phyloP scores from a whole-genome alignment of 805 yeast species.

The Clavispora fructus region DNA sequence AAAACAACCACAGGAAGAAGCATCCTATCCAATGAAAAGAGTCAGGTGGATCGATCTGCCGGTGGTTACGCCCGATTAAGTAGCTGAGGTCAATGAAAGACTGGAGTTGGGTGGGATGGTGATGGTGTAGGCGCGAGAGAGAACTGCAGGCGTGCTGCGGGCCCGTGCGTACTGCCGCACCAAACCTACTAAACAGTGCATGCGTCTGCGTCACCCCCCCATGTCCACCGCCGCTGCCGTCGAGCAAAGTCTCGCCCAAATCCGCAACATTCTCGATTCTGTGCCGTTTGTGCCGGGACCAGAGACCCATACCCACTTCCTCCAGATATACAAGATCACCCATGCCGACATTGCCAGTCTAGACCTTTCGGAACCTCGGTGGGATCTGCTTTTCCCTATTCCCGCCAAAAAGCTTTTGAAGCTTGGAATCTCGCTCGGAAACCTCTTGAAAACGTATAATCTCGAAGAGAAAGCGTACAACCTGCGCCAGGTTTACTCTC shows the following conservation, averaged over 20 bases:
- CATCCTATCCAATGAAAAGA: slow-evolving; percentile 1
- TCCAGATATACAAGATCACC: slow-evolving; percentile 27
- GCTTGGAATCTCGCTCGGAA: slow-evolving; percentile 39
- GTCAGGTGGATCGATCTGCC: too few species aligned
- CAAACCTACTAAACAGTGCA: neutral
- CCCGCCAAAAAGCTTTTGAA: slow-evolving; percentile 34
- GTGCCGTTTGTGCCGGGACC: slow-evolving; percentile 28
- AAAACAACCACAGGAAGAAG: slow-evolving; percentile 5
- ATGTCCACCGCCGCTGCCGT: slow-evolving; percentile 14
- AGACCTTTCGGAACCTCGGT: slow-evolving; percentile 13
- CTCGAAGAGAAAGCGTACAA: slow-evolving; percentile 27
- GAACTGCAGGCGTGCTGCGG: neutral
- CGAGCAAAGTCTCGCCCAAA: slow-evolving; percentile 21
- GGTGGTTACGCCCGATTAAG: too few species aligned
- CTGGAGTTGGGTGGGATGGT: neutral
- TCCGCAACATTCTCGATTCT: slow-evolving; percentile 24
- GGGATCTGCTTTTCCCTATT: slow-evolving; percentile 23
- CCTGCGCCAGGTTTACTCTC: slow-evolving; percentile 19
- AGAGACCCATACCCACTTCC: slow-evolving; percentile 17
- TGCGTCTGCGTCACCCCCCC: neutral
- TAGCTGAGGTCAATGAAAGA: neutral
- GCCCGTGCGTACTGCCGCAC: neutral
- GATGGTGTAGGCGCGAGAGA: neutral
- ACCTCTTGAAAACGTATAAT: slow-evolving; percentile 31
- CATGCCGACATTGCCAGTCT: slow-evolving; percentile 18